Conservation (phyloP, 805 yeast species). For the Spathaspora passalidarum region DNA sequence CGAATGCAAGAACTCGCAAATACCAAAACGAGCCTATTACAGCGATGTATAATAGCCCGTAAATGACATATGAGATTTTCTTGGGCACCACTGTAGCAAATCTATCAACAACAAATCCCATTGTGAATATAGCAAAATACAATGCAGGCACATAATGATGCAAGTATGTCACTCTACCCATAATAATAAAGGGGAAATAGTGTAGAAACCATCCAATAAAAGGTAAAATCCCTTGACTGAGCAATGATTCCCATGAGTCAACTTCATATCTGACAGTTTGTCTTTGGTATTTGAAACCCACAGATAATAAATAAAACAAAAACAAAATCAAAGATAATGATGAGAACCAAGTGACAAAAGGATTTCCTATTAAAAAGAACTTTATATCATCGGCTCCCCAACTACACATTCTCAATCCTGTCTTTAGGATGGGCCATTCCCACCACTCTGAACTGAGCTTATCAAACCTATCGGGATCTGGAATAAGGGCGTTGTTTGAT, state of each 20-base stretch:
- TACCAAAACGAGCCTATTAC: constrained; percentile 58
- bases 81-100: constrained; percentile 14
- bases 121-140: constrained; percentile 67
- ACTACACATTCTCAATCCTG: constrained; percentile 72
- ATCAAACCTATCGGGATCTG: constrained; percentile 74
- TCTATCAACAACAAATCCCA: constrained; percentile 55
- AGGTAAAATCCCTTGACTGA: constrained; percentile 34
- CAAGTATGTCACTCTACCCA: constrained; percentile 43
- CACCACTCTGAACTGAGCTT: constrained; percentile 70
- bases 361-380: constrained; percentile 72
- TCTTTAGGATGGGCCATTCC: constrained; percentile 85
- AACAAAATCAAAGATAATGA: constrained; percentile 24
- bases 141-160: constrained; percentile 46
- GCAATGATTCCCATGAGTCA: constrained; percentile 22
- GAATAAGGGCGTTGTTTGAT: constrained; percentile 76
- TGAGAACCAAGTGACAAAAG: constrained; percentile 66
- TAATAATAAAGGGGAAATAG: constrained; percentile 37
- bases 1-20: constrained; percentile 71
- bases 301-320: constrained; percentile 16
- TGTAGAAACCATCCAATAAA: constrained; percentile 40
- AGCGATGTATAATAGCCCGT: constrained; percentile 41
- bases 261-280: constrained; percentile 22
- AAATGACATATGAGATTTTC: constrained; percentile 28
- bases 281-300: constrained; percentile 30
- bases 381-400: constrained; percentile 61